A percentile compares a stretch with the other conserved stretches of the same genome.
phyloP scores from a whole-genome alignment of 2,329 filamentous ascomycete species.

The Phaeophleospora eucalypticola region DNA sequence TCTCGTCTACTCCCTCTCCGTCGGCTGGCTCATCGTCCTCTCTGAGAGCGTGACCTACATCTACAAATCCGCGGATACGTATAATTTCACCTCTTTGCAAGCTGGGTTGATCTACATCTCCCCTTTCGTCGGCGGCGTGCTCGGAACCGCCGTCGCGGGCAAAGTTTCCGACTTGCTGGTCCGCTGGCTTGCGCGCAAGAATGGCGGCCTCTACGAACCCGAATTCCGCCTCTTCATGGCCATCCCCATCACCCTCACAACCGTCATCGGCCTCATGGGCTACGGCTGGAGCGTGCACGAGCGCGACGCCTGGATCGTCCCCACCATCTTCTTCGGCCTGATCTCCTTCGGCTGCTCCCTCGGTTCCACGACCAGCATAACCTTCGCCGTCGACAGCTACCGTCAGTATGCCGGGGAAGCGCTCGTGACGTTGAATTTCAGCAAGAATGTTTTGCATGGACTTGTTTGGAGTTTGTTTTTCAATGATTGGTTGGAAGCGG shows the following conservation, averaged over 20 bases:
- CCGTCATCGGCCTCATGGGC: constrained; percentile 82
- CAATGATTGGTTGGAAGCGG: constrained; percentile 71
- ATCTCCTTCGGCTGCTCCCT: constrained; percentile 89
- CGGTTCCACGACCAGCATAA: constrained; percentile 86
- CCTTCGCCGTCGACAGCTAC: constrained; percentile 91
- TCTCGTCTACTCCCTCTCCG: constrained; percentile 76
- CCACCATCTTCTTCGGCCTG: constrained; percentile 87
- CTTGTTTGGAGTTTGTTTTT: constrained; percentile 87
- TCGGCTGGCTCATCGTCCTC: constrained; percentile 93
- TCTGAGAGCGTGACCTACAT: constrained; percentile 82
- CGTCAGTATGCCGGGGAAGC: constrained; percentile 91
- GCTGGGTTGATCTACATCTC: constrained; percentile 85
- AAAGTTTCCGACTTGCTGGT: constrained; percentile 84
- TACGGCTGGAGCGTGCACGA: constrained; percentile 88
- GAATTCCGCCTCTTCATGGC: constrained; percentile 91
- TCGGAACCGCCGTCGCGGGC: constrained; percentile 89
- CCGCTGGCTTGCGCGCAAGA: constrained; percentile 72
- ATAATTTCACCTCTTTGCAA: constrained; percentile 76
- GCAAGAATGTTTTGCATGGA: constrained; percentile 90
- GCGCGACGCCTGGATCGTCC: constrained; percentile 79
- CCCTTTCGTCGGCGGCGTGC: constrained; percentile 80
- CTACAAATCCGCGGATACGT: constrained; percentile 64
- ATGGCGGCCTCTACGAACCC: constrained; percentile 92
- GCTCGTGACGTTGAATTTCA: constrained; percentile 88
- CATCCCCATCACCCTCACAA: constrained; percentile 70